Percentiles rank a stretch among this genome's conserved stretches.
Evolutionary conservation across 495 filamentous ascomycete species (phyloP).

Genomic region (Penicillium paxilli): DNA sequence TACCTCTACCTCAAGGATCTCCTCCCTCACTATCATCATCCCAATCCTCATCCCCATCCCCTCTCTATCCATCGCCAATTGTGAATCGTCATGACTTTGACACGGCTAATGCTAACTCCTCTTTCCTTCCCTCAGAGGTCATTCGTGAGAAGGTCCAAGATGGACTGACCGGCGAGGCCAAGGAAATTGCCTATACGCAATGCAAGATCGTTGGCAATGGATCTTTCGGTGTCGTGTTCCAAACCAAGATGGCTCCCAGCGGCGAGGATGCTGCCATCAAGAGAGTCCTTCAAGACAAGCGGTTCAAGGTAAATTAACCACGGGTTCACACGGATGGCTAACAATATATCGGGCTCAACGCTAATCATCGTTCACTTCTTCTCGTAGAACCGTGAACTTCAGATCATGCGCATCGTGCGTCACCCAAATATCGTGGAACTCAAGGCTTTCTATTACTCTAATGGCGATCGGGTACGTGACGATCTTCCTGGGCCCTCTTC

Average conservation of each 20-base stretch:
- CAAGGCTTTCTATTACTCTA: constrained; percentile 99
- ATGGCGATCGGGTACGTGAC: constrained; percentile 85
- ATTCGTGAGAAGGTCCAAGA: constrained; percentile 99
- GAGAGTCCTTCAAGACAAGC: constrained; percentile 95
- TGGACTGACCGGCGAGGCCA: constrained; percentile 91
- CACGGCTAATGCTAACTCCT: neutral
- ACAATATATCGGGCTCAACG: neutral
- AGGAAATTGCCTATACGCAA: constrained; percentile 96
- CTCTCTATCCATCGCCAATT: neutral
- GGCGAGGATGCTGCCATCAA: constrained; percentile 99
- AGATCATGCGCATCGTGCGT: constrained; percentile 99
- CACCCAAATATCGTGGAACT: constrained; percentile 98
- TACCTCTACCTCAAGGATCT: no score
- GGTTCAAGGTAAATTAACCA: constrained; percentile 91
- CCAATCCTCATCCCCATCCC: constrained; percentile 6
- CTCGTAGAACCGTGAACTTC: constrained; percentile 89
- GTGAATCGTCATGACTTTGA: neutral
- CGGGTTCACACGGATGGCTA: constrained; percentile 1
- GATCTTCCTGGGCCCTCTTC: constrained; percentile 5
- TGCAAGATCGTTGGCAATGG: constrained; percentile 99
- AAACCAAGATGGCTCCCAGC: constrained; percentile 95
- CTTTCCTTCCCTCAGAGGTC: constrained; percentile 63
- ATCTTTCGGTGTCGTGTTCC: constrained; percentile 97
- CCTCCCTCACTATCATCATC: constrained; percentile 9
- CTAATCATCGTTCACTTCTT: constrained; percentile 35